phyloP scores from a whole-genome alignment of 1,139 yeast genomes.

The Saccharomyces hybrid region DNA sequence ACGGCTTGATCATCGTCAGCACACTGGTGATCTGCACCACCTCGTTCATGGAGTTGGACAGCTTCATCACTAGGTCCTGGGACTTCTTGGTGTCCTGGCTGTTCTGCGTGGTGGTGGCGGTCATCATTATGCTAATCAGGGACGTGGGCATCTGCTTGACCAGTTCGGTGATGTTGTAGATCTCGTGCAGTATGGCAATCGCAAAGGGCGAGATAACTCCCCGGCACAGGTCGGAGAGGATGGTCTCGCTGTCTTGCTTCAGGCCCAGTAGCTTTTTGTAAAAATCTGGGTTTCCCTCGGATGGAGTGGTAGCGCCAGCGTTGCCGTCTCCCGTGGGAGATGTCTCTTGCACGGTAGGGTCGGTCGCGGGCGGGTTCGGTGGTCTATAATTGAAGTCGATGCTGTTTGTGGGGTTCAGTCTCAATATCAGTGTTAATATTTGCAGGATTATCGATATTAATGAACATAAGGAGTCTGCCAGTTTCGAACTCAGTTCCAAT shows the following conservation, averaged over 20 bases:
- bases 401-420: slow-evolving; percentile 28
- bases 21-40: slow-evolving; percentile 29
- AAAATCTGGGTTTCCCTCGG: slow-evolving; percentile 15
- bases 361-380: slow-evolving; percentile 2
- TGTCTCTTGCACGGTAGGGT: background rate
- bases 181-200: slow-evolving; percentile 23
- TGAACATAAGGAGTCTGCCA: slow-evolving; percentile 17
- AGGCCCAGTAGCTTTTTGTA: slow-evolving; percentile 26
- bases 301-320: background rate
- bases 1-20: slow-evolving; percentile 26
- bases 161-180: slow-evolving; percentile 23
- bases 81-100: slow-evolving; percentile 8
- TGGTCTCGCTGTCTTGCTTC: slow-evolving; percentile 21
- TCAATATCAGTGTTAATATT: slow-evolving; percentile 21
- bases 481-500: slow-evolving; percentile 5
- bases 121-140: slow-evolving; percentile 26
- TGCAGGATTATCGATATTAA: slow-evolving; percentile 20
- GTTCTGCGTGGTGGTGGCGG: slow-evolving; percentile 9
- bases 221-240: slow-evolving; percentile 12
- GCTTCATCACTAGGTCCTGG: slow-evolving; percentile 24
- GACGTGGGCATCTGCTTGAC: slow-evolving; percentile 28
- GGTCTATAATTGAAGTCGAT: slow-evolving; percentile 23
- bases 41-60: slow-evolving; percentile 31
- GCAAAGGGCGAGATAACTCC: slow-evolving; percentile 29
- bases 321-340: background rate